Evolutionary conservation across 306 rosid species (phyloP).

Genomic region (Fragaria vesca): DNA sequence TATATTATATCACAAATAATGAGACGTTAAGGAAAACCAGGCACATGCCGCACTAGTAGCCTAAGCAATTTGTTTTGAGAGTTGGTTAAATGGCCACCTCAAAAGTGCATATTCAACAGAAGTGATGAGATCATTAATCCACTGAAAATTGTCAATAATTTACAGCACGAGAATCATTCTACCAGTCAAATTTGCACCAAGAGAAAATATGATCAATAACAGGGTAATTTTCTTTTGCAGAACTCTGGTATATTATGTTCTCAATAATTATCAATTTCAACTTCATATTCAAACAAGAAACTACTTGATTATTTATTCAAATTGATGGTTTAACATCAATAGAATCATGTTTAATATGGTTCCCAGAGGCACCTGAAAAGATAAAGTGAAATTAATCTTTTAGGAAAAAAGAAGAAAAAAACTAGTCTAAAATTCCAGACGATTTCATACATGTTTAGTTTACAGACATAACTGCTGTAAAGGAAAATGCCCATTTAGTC

Average conservation of each 20-base stretch:
- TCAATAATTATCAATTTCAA: not conserved
- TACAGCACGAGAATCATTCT: not conserved
- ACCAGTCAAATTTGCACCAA: not conserved
- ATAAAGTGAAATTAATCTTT: not conserved
- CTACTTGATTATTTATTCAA: not conserved
- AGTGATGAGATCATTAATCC: not conserved
- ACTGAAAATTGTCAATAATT: not conserved
- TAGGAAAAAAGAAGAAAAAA: no score
- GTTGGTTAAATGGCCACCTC: not conserved
- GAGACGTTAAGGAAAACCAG: not conserved
- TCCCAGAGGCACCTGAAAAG: not conserved
- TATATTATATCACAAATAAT: not conserved
- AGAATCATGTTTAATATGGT: slow-evolving; percentile 2
- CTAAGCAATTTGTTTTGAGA: not conserved
- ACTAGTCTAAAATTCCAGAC: not conserved
- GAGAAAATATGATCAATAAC: not conserved
- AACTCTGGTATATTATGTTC: not conserved
- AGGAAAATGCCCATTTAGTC: not conserved
- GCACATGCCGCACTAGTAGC: not conserved
- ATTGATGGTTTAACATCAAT: not conserved
- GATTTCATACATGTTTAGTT: not conserved
- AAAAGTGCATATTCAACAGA: not conserved
- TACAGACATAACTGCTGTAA: not conserved
- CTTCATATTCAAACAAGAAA: not conserved
- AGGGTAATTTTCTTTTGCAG: not conserved